Evolutionary conservation across 768 basidiomycete genomes (phyloP), one percentile per base, ranked within the genome.

Genomic region (Serendipita sp.): DNA sequence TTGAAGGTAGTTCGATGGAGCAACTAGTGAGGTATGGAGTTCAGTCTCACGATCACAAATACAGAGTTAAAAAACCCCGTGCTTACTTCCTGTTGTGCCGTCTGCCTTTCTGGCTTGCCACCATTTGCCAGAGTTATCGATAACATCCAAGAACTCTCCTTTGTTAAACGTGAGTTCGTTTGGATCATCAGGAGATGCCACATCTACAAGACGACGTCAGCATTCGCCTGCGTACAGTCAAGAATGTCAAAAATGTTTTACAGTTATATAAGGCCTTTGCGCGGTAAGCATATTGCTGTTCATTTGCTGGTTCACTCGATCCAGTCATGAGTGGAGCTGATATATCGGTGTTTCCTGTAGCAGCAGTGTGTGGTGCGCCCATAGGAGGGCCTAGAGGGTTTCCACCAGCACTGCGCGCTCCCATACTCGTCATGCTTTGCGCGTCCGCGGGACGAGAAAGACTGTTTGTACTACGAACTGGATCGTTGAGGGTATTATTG

Each of bases 111-210:
- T 84, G 41, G 89, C 88, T 71, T 90, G 89, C 91, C 91, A 93
- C 91, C 91, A 92, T 72, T 92, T 90, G 60, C 89, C 89, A 70
- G 89, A 84, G 75, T 91, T 92, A 75, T 98, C 94, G 65, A 93
- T 74, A 64, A 98, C 88, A 67, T 96, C 92, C 67, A 98, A 81
- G 45, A 92, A 78, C 71, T 97, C 95, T 64, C 92, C 92, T 74
- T 97, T 97, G 63, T 76, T 71, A 74, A 99, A 97, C 56, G 90
- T 89, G 45, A 99, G 88, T 75, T 99, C 96, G 71, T 90, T 96
- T 11, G 94, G 90, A 73, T 99, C 96, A 65, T 97, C 94, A 34
- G 88, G 78, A 2, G 89, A 91, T n/a, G 93, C 95, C 58, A 82
- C 83, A 77, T 99, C 95, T 98, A 74, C 45, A 68, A 68, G 7